Evolutionary conservation across 108 stramenopile species (phyloP).

Genomic region (Cyclotella cryptica): DNA sequence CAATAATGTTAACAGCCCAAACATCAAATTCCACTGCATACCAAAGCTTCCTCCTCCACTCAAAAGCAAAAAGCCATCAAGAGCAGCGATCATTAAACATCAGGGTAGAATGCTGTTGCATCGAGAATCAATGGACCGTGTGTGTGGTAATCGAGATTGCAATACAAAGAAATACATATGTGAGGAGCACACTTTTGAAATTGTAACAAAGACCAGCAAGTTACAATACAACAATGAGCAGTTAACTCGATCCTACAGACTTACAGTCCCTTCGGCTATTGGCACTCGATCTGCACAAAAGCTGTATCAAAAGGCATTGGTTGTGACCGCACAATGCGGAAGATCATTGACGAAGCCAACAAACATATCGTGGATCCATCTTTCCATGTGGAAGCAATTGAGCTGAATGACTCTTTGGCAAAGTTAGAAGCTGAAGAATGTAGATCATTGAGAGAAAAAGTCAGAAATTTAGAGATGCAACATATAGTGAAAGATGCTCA

Average conservation of each 20-base stretch:
- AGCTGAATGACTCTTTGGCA: background rate
- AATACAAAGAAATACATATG: background rate
- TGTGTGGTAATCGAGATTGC: background rate
- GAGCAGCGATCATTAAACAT: background rate
- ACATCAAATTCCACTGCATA: slow-evolving; percentile 14
- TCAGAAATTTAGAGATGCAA: background rate
- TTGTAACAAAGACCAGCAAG: background rate
- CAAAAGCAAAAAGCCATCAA: background rate
- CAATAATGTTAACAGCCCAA: background rate
- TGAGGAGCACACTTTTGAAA: slow-evolving; percentile 18
- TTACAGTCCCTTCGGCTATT: background rate
- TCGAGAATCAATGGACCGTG: background rate
- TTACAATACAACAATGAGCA: background rate
- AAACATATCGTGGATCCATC: background rate
- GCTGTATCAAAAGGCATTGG: background rate
- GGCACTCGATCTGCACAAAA: background rate
- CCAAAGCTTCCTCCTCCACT: background rate
- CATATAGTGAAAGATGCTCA: background rate
- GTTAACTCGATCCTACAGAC: background rate
- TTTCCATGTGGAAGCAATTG: background rate
- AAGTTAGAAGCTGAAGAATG: background rate
- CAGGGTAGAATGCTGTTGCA: background rate
- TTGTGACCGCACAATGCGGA: background rate
- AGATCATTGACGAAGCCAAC: background rate
- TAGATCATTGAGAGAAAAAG: background rate